Percentiles rank a stretch among this genome's conserved stretches.
Conservation (phyloP, 371 early-diverging fungal species). For the Mucor piriformis region DNA sequence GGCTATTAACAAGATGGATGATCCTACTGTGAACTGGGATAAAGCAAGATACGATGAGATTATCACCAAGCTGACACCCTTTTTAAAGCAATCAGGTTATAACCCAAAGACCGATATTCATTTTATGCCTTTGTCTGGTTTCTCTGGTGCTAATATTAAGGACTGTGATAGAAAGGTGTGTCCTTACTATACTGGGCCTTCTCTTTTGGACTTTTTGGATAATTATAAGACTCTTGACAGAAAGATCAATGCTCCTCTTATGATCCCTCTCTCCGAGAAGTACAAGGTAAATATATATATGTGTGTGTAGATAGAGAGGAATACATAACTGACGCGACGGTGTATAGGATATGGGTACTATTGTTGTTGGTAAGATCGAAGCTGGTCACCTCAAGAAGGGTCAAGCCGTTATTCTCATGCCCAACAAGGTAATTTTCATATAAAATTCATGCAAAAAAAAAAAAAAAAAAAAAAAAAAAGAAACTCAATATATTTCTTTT, state of each 20-base stretch:
- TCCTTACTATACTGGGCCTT: constrained; percentile 90
- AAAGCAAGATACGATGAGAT: constrained; percentile 92
- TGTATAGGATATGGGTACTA: constrained; percentile 92
- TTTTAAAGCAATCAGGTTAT: constrained; percentile 91
- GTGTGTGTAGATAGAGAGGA: neutral
- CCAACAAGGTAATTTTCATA: constrained; percentile 72
- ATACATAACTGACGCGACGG: no score
- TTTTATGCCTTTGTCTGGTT: constrained; percentile 95
- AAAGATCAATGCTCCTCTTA: constrained; percentile 83
- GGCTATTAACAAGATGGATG: constrained; percentile 99
- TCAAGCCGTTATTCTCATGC: constrained; percentile 85
- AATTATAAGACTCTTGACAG: constrained; percentile 79
- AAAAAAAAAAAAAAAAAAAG: neutral
- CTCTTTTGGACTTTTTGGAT: constrained; percentile 90
- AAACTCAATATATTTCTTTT: neutral
- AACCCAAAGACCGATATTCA: constrained; percentile 87
- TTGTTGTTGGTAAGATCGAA: constrained; percentile 95
- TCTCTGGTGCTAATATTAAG: constrained; percentile 95
- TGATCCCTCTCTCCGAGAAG: constrained; percentile 94
- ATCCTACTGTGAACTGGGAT: constrained; percentile 93
- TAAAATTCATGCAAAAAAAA: neutral
- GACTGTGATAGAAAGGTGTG: constrained; percentile 69
- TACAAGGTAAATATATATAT: constrained; percentile 63
- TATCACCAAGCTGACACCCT: constrained; percentile 81
- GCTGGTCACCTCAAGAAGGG: constrained; percentile 90